A percentile compares a stretch with the other conserved stretches of the same genome.
phyloP scores from a whole-genome alignment of 2,329 filamentous ascomycete species.

The Talaromyces marneffei region DNA sequence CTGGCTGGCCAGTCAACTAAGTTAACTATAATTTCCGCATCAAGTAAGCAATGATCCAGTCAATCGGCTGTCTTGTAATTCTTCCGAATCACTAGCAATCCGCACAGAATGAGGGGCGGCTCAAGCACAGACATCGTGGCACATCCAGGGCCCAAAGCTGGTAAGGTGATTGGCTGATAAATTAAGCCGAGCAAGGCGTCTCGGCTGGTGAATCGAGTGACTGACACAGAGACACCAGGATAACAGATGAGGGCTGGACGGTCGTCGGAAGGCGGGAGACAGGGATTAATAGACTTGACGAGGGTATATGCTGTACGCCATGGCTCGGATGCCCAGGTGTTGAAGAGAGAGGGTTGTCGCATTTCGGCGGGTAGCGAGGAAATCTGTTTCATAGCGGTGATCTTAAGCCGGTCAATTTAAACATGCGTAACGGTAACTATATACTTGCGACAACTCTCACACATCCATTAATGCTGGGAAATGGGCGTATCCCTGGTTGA shows the following conservation, averaged over 20 bases:
- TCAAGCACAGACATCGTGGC: constrained; percentile 5
- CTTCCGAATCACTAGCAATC: background rate
- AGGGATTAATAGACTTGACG: too few species aligned
- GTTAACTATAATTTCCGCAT: background rate
- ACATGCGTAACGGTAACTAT: too few species aligned
- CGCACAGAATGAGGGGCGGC: background rate
- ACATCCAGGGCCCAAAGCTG: background rate
- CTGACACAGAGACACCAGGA: background rate
- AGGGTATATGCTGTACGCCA: too few species aligned
- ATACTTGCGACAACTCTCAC: background rate
- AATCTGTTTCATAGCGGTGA: background rate
- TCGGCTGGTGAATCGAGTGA: background rate
- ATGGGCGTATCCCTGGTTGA: too few species aligned
- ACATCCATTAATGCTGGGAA: background rate
- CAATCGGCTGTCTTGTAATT: background rate
- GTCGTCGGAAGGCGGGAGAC: background rate
- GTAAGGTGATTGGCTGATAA: background rate
- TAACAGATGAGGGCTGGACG: background rate
- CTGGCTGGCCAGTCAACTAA: too few species aligned
- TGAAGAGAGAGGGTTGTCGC: background rate
- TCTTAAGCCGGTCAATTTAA: background rate
- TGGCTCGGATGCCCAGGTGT: too few species aligned
- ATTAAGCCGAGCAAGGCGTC: background rate
- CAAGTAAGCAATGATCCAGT: background rate
- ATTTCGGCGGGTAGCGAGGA: background rate